Percentiles rank a stretch among this genome's conserved stretches.
These are phyloP conservation scores for Chrysoporthe austroafricana DNA, from an alignment of 2,329 filamentous ascomycete genomes.

Conservation along the genomic window DNA sequence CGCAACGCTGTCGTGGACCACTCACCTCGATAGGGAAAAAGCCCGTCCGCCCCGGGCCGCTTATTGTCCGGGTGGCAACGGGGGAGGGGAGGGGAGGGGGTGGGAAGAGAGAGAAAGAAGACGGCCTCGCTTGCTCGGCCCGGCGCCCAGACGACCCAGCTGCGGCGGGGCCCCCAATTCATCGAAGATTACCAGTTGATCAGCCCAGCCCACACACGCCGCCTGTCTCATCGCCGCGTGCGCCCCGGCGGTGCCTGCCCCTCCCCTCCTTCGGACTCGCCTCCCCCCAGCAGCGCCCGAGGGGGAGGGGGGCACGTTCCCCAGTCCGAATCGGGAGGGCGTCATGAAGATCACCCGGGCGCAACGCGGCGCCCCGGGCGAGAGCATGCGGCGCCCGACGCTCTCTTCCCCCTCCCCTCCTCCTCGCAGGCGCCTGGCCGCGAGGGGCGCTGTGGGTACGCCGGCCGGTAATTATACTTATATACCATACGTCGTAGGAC, in stretches of 20 bases:
- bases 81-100: background rate
- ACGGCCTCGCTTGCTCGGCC: background rate
- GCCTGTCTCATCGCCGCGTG: too few species aligned
- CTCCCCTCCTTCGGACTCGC: background rate
- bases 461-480: background rate
- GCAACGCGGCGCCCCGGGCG: background rate
- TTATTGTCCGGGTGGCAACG: background rate
- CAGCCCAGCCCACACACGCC: background rate
- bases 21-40: background rate
- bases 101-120: background rate
- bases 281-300: background rate
- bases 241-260: background rate
- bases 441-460: background rate
- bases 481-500: too few species aligned
- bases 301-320: background rate
- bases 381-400: background rate
- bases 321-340: background rate
- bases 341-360: conserved; percentile 1
- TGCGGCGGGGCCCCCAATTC: too few species aligned
- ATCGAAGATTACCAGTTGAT: background rate
- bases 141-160: background rate
- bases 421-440: background rate
- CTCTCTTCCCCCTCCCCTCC: background rate
- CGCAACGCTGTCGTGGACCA: background rate
- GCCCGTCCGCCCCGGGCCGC: background rate